Conservation (phyloP, 441 rosid species). For the Adansonia rubrostipa region DNA sequence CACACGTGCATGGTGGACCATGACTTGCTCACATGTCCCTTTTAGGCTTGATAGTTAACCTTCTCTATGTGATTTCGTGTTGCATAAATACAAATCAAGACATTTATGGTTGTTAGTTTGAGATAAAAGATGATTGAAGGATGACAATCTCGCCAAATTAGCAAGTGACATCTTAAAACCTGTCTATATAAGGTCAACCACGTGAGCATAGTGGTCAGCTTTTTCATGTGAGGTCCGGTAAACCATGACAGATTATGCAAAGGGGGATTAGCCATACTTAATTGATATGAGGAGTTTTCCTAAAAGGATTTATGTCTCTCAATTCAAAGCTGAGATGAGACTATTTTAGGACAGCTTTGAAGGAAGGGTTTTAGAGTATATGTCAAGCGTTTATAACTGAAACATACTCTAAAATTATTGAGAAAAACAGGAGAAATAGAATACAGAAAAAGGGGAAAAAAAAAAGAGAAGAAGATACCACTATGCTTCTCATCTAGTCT, state of each 20-base stretch:
- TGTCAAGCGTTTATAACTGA: background rate
- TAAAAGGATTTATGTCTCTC: background rate
- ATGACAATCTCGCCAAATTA: too few species aligned
- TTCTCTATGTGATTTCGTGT: too few species aligned
- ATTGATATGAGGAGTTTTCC: background rate
- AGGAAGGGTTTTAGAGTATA: background rate
- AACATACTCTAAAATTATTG: background rate
- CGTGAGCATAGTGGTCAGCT: constrained; percentile 1
- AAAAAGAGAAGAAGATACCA: background rate
- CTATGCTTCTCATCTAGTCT: background rate
- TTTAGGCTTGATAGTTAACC: too few species aligned
- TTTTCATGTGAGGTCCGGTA: background rate
- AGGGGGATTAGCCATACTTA: background rate
- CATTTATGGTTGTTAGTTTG: too few species aligned
- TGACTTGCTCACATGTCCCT: too few species aligned
- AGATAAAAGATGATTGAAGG: too few species aligned
- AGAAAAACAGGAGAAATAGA: background rate
- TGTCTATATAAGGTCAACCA: background rate
- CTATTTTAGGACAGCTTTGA: background rate
- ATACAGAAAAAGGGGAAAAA: too few species aligned
- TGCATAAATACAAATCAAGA: too few species aligned
- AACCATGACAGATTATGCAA: constrained; percentile 12
- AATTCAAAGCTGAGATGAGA: constrained; percentile 18
- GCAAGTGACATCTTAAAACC: too few species aligned
- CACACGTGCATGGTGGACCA: too few species aligned